Conservation (phyloP, 305 asterid species). For the Fraxinus floribunda region DNA sequence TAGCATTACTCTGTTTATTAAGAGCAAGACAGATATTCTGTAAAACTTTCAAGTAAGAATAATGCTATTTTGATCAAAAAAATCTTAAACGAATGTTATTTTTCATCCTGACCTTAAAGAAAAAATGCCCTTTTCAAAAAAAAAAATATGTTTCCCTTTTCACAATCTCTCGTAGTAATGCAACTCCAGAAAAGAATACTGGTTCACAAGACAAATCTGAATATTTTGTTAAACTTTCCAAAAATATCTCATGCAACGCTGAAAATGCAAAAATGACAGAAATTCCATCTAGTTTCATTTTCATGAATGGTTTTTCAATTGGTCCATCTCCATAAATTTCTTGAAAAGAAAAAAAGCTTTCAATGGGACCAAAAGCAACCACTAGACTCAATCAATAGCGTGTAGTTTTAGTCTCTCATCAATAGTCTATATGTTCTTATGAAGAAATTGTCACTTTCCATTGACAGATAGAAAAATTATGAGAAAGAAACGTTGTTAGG, state of each 20-base stretch:
- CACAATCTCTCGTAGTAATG: background rate
- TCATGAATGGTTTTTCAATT: background rate
- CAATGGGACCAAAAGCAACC: conserved; percentile 42
- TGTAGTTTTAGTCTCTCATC: conserved; percentile 23
- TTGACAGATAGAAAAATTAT: conserved; percentile 28
- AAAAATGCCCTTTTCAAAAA: background rate
- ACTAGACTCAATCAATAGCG: conserved; percentile 36
- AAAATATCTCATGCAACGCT: background rate
- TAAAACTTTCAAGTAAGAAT: background rate
- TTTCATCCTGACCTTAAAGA: background rate
- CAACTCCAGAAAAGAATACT: background rate
- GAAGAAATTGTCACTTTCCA: conserved; percentile 30
- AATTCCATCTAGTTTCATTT: background rate
- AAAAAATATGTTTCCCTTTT: background rate
- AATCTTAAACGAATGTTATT: background rate
- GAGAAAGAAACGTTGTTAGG: conserved; percentile 39
- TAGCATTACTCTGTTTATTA: background rate
- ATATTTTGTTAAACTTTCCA: background rate
- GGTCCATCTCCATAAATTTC: conserved; percentile 4
- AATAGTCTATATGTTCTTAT: background rate
- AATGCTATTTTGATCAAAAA: background rate
- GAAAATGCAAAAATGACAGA: background rate
- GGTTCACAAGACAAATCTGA: background rate
- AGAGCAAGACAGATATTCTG: background rate
- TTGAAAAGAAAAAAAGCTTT: conserved; percentile 14